Evolutionary conservation across 2,329 filamentous ascomycete species (phyloP).

Genomic region (Neonectria neomacrospora): DNA sequence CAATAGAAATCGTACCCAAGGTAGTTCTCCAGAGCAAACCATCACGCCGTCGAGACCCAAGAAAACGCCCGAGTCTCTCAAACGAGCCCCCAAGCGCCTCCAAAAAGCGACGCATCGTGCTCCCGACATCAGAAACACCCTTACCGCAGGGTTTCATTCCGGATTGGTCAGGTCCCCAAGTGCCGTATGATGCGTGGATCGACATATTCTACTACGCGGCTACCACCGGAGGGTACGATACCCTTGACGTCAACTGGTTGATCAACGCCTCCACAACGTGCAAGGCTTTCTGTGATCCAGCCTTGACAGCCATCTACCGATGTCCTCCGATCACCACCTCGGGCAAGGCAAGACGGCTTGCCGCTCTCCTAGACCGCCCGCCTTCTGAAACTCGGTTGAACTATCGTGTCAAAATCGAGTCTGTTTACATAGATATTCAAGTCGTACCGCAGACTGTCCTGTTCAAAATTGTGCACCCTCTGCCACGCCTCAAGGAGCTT

Average conservation of each 20-base stretch:
- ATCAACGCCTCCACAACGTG: constrained; percentile 71
- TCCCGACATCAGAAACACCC: constrained; percentile 19
- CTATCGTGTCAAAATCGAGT: constrained; percentile 77
- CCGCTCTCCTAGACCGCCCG: constrained; percentile 65
- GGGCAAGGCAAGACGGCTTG: constrained; percentile 58
- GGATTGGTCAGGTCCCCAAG: constrained; percentile 62
- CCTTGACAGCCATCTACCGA: constrained; percentile 77
- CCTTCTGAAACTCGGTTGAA: constrained; percentile 63
- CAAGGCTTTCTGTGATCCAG: constrained; percentile 75
- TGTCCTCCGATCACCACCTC: constrained; percentile 70
- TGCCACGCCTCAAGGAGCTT: constrained; percentile 75
- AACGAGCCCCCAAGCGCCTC: constrained; percentile 20
- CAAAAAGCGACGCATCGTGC: constrained; percentile 37
- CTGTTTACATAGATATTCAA: constrained; percentile 77
- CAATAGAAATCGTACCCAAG: neutral
- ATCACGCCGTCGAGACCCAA: constrained; percentile 17
- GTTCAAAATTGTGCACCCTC: constrained; percentile 68
- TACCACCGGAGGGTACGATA: constrained; percentile 54
- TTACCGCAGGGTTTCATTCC: constrained; percentile 52
- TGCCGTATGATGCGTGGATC: constrained; percentile 76
- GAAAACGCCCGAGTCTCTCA: constrained; percentile 30
- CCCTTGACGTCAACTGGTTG: constrained; percentile 70
- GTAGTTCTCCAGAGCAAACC: neutral
- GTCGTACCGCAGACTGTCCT: constrained; percentile 59
- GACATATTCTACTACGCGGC: constrained; percentile 77